Conservation (phyloP, 169 alveolate genomes). For the Plasmodium falciparum region DNA sequence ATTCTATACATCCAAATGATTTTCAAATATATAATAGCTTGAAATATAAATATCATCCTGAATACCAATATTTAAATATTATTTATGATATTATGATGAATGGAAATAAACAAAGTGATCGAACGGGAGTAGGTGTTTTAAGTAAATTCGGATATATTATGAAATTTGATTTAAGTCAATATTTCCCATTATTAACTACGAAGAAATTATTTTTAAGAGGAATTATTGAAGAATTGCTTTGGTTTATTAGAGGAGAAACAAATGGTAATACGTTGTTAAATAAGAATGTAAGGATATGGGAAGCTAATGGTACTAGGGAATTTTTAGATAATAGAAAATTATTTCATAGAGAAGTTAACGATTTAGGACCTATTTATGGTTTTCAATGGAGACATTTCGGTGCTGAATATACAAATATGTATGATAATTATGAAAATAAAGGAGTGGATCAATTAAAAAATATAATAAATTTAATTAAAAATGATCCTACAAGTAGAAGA, state of each 20-base stretch:
- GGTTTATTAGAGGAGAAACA: conserved; percentile 97
- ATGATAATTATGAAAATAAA: conserved; percentile 90
- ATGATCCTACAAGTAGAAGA: conserved; percentile 95
- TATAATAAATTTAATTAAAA: conserved; percentile 91
- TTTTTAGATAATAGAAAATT: conserved; percentile 95
- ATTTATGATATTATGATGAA: conserved; percentile 92
- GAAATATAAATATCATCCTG: conserved; percentile 90
- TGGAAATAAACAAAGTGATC: conserved; percentile 93
- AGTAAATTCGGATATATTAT: conserved; percentile 95
- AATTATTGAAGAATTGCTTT: conserved; percentile 95
- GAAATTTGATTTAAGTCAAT: conserved; percentile 94
- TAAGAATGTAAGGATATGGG: conserved; percentile 97
- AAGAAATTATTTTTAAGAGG: conserved; percentile 96
- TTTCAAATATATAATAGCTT: conserved; percentile 81
- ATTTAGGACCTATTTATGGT: conserved; percentile 98
- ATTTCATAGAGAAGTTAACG: conserved; percentile 95
- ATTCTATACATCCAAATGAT: conserved; percentile 8
- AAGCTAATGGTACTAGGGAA: conserved; percentile 97
- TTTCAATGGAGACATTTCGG: conserved; percentile 99
- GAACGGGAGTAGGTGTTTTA: conserved; percentile 93
- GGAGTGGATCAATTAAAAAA: conserved; percentile 96
- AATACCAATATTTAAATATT: conserved; percentile 94
- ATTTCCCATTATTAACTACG: conserved; percentile 97
- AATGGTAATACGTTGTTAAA: conserved; percentile 94
- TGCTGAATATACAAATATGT: conserved; percentile 94